phyloP scores from a whole-genome alignment of 129 eudicot species.

The Escallonia rubra region DNA sequence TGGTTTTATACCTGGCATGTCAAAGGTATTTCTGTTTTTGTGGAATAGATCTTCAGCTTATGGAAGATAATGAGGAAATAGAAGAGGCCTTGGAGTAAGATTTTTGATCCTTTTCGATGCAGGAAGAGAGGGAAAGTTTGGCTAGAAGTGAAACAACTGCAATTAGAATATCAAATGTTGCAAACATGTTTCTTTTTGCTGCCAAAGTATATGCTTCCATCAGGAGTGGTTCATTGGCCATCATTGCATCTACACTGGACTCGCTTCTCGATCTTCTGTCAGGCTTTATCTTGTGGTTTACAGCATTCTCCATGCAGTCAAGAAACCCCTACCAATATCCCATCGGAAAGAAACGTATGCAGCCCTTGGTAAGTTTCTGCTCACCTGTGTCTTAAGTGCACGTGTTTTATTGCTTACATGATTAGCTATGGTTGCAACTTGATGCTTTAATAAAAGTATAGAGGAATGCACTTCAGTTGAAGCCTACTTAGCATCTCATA shows the following conservation, averaged over 20 bases:
- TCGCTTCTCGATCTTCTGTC: constrained; percentile 84
- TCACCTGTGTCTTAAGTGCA: not conserved
- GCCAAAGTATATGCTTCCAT: constrained; percentile 85
- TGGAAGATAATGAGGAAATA: not conserved
- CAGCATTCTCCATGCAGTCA: constrained; percentile 81
- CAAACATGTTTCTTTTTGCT: constrained; percentile 78
- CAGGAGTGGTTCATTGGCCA: constrained; percentile 78
- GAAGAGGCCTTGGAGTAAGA: not conserved
- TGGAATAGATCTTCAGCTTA: not conserved
- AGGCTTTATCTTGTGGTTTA: constrained; percentile 85
- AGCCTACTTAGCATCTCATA: not conserved
- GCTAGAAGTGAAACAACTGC: constrained; percentile 75
- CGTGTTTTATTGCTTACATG: not conserved
- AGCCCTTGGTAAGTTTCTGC: constrained; percentile 75
- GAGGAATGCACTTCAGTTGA: not conserved
- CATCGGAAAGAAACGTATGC: constrained; percentile 85
- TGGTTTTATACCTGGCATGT: constrained; percentile 75
- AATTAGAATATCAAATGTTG: constrained; percentile 66
- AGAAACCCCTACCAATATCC: constrained; percentile 83
- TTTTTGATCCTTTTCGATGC: constrained; percentile 19
- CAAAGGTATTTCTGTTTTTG: constrained; percentile 35
- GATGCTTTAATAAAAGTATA: not conserved
- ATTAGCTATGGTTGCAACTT: too few relatives aligned
- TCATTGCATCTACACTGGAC: constrained; percentile 76
- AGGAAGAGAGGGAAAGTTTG: constrained; percentile 72